Base-by-base conservation (phyloP, 345 rosid genomes). In the Kandelia obovata region DNA sequence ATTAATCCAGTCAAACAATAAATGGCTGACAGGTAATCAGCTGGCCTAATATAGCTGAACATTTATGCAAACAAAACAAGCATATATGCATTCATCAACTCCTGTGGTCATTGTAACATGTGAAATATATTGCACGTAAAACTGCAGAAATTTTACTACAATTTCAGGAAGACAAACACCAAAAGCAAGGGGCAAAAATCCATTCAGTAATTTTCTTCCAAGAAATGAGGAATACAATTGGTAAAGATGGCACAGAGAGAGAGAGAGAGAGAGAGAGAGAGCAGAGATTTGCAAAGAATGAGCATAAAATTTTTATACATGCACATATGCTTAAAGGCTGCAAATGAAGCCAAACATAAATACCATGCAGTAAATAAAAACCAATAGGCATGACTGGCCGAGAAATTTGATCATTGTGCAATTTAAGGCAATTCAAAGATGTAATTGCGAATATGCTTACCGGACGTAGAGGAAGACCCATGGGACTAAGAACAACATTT, bases 391-490 rank as follows among this genome's bases (percentile, higher is more conserved):
- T 43, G 49, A 43, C 19, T 2, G 23, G 30, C 49, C 13, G 19
- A 43, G 49, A 43, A 3, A 43, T 43, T 43, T 5, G 13, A 43
- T 43, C 17, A 43, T 43, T 43, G 17, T 15, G 5, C 4, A 43
- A 43, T 43, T 43, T 43, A 43, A 43, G 19, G 19, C 17, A 43
- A 43, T 13, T 13, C 10, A 20, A 32, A 35, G 35, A 1, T 58
- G 28, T 30, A 55, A 16, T 64, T 55, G 20, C 26, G 55, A 46
- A 51, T 17, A 73, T 27, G 37, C 77, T 73, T 81, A 95, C 99
- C 1, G 88, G 92, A 66, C 90, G 96, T 75, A 90, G 63, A 57
- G 99, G 97, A 71, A 89, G 88, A 70, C 96, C 97, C 51, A 82
- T 59, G 64, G 92, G 86, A 77, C 89, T 88, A 69, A 89, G 83